Base-by-base conservation (phyloP, 179 eudicot genomes). In the Sideroxylon spinosum region DNA sequence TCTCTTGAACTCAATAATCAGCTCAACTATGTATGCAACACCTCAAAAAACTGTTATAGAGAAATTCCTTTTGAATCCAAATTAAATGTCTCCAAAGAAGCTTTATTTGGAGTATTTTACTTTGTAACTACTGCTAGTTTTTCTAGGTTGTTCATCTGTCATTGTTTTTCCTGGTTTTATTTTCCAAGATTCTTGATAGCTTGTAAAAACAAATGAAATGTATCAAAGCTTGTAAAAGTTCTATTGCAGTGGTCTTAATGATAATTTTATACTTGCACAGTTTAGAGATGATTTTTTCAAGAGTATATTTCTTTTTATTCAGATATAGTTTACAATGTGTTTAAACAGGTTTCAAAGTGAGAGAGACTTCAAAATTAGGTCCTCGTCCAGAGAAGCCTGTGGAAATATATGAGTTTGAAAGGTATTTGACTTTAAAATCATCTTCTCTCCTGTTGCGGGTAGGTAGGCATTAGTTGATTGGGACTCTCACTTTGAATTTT, bases 331-430 rank as follows among this genome's bases (percentile, higher is more conserved):
- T 61, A 44, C 29, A 19, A 49, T 71, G 20, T 37, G 70, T 23
- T 68, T 17, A 48, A 84, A 74, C 87, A 91, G 98, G 98, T 81
- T 91, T 80, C 65, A 92, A 88, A 83, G 80, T 93, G 71, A 93
- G 89, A 84, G 99, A 95, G 87, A 91, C 86, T 66, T 89, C 91
- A 69, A 93, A 90, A 46, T 70, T 93, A 84, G 99, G 99, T 78
- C 95, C 98, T 69, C 93, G 97, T 52, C 99, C 99, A 16, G 94
- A 87, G 81, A 89, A 91, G 85, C 95, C 98, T 79, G 89, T 95
- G 74, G 95, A 95, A 90, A 90, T 95, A 67, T 95, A 95, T 69
- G 99, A 95, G 83, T 95, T 91, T 89, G 99, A 95, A 85, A 80
- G 99, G 99, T 91, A 87, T 32, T 71, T 57, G 14, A 52, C 8